Conservation (phyloP, 306 rosid species). For the Cicer yamashitae region DNA sequence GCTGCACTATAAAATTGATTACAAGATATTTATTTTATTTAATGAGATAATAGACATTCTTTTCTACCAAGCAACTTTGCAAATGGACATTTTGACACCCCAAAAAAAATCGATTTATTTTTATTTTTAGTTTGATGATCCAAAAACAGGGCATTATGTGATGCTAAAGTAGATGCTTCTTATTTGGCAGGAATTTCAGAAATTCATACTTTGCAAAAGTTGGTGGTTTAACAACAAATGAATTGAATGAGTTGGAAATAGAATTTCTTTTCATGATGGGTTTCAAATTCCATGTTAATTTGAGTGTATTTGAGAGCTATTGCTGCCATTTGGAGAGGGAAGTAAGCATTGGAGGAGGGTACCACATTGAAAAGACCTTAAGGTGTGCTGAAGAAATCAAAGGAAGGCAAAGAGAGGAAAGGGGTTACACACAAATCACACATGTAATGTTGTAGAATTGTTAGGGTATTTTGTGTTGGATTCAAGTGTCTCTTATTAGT, state of each 20-base stretch:
- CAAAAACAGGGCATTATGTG: constrained; percentile 30
- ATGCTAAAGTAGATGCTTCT: constrained; percentile 10
- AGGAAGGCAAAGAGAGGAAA: constrained; percentile 56
- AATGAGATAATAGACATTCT: no score
- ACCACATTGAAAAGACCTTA: constrained; percentile 80
- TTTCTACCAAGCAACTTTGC: no score
- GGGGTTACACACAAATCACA: constrained; percentile 59
- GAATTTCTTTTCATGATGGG: constrained; percentile 91
- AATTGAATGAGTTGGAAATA: constrained; percentile 79
- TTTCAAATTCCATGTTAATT: constrained; percentile 89
- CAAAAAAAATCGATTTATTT: not conserved
- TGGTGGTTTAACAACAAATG: constrained; percentile 77
- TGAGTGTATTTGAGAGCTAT: constrained; percentile 97
- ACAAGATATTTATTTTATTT: not conserved
- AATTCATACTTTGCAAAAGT: constrained; percentile 92
- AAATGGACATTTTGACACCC: not conserved
- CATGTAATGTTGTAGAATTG: constrained; percentile 64
- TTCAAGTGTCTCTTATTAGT: no score
- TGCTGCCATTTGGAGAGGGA: constrained; percentile 94
- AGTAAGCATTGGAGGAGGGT: constrained; percentile 94
- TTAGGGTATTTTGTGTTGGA: not conserved
- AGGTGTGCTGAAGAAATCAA: constrained; percentile 90
- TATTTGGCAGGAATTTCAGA: constrained; percentile 74
- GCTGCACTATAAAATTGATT: not conserved
- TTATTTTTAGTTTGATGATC: constrained; percentile 7